Conservation (phyloP, 169 alveolate species). For the Plasmodium coatneyi region DNA sequence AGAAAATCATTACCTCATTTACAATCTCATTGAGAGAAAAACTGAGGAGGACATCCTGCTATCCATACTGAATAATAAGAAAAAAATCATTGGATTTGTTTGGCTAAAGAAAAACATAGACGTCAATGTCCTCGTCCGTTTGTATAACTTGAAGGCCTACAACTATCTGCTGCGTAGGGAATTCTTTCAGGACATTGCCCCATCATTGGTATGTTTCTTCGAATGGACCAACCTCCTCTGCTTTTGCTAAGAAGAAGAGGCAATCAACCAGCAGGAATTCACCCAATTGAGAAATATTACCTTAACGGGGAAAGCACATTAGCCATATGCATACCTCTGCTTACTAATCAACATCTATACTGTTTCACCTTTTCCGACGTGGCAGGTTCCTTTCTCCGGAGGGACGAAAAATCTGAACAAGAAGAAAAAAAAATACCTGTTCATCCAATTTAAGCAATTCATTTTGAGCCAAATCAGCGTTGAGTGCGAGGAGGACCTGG, state of each 20-base stretch:
- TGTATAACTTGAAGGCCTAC: conserved; percentile 49
- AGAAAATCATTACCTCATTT: conserved; percentile 21
- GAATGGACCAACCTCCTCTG: background rate
- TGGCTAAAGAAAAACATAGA: conserved; percentile 62
- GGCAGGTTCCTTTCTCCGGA: conserved; percentile 1
- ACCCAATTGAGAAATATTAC: background rate
- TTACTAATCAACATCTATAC: background rate
- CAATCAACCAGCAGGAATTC: background rate
- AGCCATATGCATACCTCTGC: background rate
- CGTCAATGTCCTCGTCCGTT: conserved; percentile 20
- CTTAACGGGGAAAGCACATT: background rate
- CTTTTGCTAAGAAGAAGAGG: background rate
- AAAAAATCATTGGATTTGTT: conserved; percentile 45
- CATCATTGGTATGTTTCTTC: background rate
- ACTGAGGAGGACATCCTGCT: conserved; percentile 42
- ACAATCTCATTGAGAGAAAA: conserved; percentile 51
- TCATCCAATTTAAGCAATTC: conserved; percentile 48
- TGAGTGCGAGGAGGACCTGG: conserved; percentile 15
- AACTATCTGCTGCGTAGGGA: conserved; percentile 14
- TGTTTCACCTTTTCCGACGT: background rate
- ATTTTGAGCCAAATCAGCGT: conserved; percentile 32
- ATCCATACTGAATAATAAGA: conserved; percentile 25
- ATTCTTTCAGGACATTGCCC: background rate
- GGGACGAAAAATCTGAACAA: conserved; percentile 37
- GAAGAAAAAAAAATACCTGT: conserved; percentile 59